Percentiles rank a stretch among this genome's conserved stretches.
These are phyloP conservation scores for Tolypocladium pustulatum DNA, from an alignment of 2,329 filamentous ascomycete genomes.

Conservation along the genomic window DNA sequence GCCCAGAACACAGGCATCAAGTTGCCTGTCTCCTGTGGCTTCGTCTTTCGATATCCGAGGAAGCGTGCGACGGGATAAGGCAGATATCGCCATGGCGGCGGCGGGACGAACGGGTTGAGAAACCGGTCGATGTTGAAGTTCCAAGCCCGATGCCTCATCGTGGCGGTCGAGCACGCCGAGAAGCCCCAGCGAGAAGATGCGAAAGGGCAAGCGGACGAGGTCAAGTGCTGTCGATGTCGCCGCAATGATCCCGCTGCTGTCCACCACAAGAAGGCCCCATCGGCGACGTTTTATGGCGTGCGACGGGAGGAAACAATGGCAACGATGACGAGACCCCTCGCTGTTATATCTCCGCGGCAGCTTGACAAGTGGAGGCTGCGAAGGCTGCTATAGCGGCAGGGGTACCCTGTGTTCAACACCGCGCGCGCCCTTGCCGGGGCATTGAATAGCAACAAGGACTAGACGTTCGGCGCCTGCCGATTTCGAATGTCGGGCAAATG, in stretches of 20 bases:
- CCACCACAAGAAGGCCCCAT: background rate
- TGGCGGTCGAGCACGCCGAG: background rate
- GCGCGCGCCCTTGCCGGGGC: background rate
- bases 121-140: constrained; percentile 70
- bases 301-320: background rate
- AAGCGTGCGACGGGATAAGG: constrained; percentile 59
- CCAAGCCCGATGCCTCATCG: constrained; percentile 20
- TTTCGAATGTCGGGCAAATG: background rate
- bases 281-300: background rate
- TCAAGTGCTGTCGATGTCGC: background rate
- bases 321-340: background rate
- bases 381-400: no score
- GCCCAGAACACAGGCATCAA: constrained; percentile 51
- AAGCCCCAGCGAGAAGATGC: background rate
- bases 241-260: background rate
- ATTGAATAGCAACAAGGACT: background rate
- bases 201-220: background rate
- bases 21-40: constrained; percentile 37
- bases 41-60: constrained; percentile 47
- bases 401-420: background rate
- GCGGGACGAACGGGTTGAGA: constrained; percentile 59
- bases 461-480: background rate
- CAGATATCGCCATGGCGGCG: constrained; percentile 51
- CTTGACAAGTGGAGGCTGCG: background rate
- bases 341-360: background rate